Conservation (phyloP, 176 grass and related monocot genomes). For the Hsuehochloa calcarea region DNA sequence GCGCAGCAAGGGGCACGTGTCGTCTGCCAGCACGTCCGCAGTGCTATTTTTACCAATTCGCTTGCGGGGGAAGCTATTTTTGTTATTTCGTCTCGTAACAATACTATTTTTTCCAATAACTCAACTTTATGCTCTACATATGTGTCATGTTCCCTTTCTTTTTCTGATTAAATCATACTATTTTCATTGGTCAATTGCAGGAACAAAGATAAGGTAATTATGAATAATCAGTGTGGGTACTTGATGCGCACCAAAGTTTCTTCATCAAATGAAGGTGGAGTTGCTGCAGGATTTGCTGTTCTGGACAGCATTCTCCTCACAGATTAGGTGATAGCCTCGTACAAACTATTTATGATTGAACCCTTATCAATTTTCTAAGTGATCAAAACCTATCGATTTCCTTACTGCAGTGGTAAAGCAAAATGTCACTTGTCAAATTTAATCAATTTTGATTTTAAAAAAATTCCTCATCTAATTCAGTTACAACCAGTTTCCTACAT, state of each 20-base stretch:
- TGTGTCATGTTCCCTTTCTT: neutral
- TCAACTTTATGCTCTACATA: neutral
- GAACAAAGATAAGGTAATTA: conserved; percentile 82
- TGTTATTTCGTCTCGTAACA: too few relatives aligned
- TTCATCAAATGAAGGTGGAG: conserved; percentile 93
- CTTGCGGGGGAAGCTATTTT: too few relatives aligned
- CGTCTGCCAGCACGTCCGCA: too few relatives aligned
- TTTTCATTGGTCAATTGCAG: conserved; percentile 23
- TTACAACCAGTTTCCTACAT: neutral
- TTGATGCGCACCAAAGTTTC: conserved; percentile 94
- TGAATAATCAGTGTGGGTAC: conserved; percentile 77
- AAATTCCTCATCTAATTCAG: neutral
- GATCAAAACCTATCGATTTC: neutral
- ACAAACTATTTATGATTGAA: neutral
- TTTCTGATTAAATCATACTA: neutral
- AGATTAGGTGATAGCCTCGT: conserved; percentile 47
- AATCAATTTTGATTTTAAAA: neutral
- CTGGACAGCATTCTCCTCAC: conserved; percentile 80
- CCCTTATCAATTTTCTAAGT: neutral
- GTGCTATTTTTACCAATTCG: too few relatives aligned
- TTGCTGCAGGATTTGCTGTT: conserved; percentile 92
- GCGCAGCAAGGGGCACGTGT: too few relatives aligned
- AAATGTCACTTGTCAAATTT: neutral
- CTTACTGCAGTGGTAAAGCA: neutral
- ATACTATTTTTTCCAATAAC: too few relatives aligned